phyloP scores from a whole-genome alignment of 129 eudicot species.

The Flaveria linearis region DNA sequence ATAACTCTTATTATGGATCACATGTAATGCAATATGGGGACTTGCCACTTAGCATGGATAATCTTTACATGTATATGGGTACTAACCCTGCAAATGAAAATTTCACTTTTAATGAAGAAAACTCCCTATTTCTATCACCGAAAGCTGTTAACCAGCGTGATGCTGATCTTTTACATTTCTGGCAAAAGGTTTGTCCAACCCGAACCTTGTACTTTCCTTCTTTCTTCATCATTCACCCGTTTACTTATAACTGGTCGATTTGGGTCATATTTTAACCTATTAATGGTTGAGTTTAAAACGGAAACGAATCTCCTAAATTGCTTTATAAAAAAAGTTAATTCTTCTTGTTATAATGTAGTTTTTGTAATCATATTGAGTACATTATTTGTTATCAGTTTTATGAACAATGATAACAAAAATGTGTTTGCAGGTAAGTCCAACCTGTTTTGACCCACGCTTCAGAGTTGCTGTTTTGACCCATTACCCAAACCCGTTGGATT shows the following conservation, averaged over 20 bases:
- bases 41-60: slow-evolving; percentile 62
- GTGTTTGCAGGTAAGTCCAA: not conserved
- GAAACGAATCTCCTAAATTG: not conserved
- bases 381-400: not conserved
- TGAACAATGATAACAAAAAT: not conserved
- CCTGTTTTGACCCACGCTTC: not conserved
- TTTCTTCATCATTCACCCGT: not conserved
- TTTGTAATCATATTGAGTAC: not conserved
- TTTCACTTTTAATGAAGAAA: slow-evolving; percentile 49
- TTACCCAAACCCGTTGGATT: not conserved
- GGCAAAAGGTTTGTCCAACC: slow-evolving; percentile 67
- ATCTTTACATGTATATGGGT: slow-evolving; percentile 66
- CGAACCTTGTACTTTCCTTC: not conserved
- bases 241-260: not conserved
- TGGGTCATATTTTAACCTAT: not conserved
- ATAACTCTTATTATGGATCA: slow-evolving; percentile 70
- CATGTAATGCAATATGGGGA: slow-evolving; percentile 98
- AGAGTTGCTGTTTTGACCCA: not conserved
- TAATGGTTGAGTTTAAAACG: not conserved
- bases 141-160: slow-evolving; percentile 82
- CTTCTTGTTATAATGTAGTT: not conserved
- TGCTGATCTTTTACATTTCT: slow-evolving; percentile 87
- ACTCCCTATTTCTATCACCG: slow-evolving; percentile 48
- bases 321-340: not conserved
- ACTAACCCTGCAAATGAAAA: slow-evolving; percentile 86